Base-by-base conservation (phyloP, 192 early-diverging fungal species). In the Entomortierella parvispora region DNA sequence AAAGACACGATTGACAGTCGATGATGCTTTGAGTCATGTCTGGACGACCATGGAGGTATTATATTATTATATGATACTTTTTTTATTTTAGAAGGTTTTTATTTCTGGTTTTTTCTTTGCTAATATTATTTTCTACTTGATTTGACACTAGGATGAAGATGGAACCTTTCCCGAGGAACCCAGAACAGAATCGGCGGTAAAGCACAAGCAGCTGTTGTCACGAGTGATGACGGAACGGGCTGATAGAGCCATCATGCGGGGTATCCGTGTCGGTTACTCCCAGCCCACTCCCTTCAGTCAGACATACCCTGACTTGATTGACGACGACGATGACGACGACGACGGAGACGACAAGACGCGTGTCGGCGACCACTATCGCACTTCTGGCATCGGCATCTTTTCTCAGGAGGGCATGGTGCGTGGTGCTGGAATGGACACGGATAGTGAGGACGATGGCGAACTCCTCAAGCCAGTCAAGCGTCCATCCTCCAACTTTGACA, bases 361-460 rank as follows among this genome's bases (percentile, higher is more conserved):
- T 40, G 37, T 5, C 7, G 37, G 12, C 12, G 7, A 40, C 12
- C 12, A 40, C 37, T 32, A 9, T 10, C 14, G 45, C 14, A 54
- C 60, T 3, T 68, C 74, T 48, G 74, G 74, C 10, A 77, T 77
- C 8, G 74, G 74, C 10, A 44, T 77, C 59, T 77, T 77, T 68
- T 77, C 74, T 29, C 74, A 77, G 25, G 74, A 77, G 20, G 74
- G 74, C 10, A 77, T 77, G 74, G 65, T 77, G 3, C 74, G 74
- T 34, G 65, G 61, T 22, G 37, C 60, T 3, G 59, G 74, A 45
- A 48, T 77, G 74, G 74, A 77, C 40, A 77, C 74, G 2, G 74
- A 77, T 22, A 68, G 65, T 29, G 72, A 63, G 23, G 32, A 40
- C 34, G 51, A 68, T 32, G 28, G 7, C 14, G 62, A 53, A 3